phyloP scores from a whole-genome alignment of 257 asterid genomes.

The Ilex aquifolium region DNA sequence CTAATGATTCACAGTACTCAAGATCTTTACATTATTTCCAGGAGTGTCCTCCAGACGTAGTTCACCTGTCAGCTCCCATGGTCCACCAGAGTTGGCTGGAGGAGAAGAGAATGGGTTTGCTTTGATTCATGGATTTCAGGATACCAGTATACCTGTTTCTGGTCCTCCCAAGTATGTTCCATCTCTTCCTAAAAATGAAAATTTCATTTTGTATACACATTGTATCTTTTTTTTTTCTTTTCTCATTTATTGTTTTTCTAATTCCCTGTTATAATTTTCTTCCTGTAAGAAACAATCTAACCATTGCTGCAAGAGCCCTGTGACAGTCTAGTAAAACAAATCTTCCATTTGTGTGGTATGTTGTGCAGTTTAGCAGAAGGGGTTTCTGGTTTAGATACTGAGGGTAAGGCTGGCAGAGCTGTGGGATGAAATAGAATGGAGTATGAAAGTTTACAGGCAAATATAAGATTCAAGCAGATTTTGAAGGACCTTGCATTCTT shows the following conservation, averaged over 20 bases:
- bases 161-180: conserved; percentile 28
- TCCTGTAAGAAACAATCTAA: neutral
- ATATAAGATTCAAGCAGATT: neutral
- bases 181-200: neutral
- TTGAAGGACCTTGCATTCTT: too few species aligned
- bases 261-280: neutral
- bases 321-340: neutral
- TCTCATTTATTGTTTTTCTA: neutral
- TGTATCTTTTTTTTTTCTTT: too few species aligned
- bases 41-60: conserved; percentile 33
- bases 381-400: conserved; percentile 8
- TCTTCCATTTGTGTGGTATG: conserved; percentile 4
- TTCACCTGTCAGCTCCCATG: conserved; percentile 12
- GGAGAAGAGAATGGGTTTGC: conserved; percentile 12
- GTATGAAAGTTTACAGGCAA: neutral
- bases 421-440: conserved; percentile 1
- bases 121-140: conserved; percentile 14
- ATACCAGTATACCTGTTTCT: conserved; percentile 8
- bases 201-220: conserved; percentile 4
- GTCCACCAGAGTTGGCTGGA: conserved; percentile 9
- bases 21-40: conserved; percentile 7
- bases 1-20: neutral
- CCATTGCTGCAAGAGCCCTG: neutral
- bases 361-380: conserved; percentile 18
- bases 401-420: neutral